phyloP scores from a whole-genome alignment of 2,329 filamentous ascomycete species.

The Pseudogymnoascus sp. region DNA sequence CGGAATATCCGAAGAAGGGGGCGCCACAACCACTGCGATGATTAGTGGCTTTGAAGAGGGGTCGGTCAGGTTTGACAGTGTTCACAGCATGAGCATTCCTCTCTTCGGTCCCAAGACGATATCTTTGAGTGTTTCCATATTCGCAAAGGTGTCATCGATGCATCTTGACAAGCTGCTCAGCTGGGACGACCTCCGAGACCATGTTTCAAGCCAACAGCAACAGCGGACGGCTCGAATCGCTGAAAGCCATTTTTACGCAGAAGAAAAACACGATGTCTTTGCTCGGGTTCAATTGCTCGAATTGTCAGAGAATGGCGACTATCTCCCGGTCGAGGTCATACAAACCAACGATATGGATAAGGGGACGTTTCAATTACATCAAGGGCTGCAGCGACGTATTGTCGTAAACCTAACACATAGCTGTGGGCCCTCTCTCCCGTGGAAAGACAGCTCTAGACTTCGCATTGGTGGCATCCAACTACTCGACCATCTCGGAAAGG shows the following conservation, averaged over 20 bases:
- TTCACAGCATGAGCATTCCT: conserved; percentile 94
- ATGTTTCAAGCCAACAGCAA: conserved; percentile 49
- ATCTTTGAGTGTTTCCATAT: conserved; percentile 77
- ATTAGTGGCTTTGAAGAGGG: conserved; percentile 90
- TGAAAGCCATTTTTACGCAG: conserved; percentile 85
- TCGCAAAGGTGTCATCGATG: conserved; percentile 83
- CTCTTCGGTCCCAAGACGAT: conserved; percentile 66
- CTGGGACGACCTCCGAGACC: conserved; percentile 97
- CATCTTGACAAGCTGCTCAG: conserved; percentile 94
- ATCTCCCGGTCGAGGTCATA: conserved; percentile 84
- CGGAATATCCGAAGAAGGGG: conserved; percentile 78
- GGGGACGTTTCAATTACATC: conserved; percentile 92
- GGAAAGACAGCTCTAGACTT: conserved; percentile 72
- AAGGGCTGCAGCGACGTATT: conserved; percentile 83
- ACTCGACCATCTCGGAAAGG: conserved; percentile 76
- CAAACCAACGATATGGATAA: conserved; percentile 74
- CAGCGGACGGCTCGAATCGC: conserved; percentile 58
- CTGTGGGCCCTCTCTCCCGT: conserved; percentile 78
- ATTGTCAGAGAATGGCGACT: conserved; percentile 82
- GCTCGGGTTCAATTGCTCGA: conserved; percentile 82
- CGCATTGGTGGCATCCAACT: conserved; percentile 75
- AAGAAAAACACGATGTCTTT: conserved; percentile 91
- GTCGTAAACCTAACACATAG: conserved; percentile 84
- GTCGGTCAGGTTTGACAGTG: conserved; percentile 87
- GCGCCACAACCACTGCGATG: conserved; percentile 91